These are phyloP conservation scores for Saccharomyces hybrid DNA, from an alignment of 1,139 yeast species.

Conservation along the genomic window DNA sequence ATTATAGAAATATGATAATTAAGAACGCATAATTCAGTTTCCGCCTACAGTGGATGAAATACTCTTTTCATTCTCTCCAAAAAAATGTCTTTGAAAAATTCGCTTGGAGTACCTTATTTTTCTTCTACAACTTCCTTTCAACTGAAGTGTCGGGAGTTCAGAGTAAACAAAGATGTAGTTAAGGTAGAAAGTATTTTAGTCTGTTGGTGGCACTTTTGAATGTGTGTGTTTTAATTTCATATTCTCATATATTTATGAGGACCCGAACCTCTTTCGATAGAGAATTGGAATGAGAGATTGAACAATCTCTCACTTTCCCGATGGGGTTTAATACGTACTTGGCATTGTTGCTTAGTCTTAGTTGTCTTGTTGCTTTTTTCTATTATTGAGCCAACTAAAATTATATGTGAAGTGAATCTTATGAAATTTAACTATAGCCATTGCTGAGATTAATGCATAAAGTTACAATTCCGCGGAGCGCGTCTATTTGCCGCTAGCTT, in stretches of 20 bases:
- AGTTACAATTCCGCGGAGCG: background rate
- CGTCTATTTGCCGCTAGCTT: background rate
- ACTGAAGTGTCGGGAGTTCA: slow-evolving; percentile 84
- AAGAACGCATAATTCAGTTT: background rate
- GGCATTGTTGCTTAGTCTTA: slow-evolving; percentile 16
- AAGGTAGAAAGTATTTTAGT: background rate
- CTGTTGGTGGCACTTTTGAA: background rate
- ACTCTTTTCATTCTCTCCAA: background rate
- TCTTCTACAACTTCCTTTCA: slow-evolving; percentile 32
- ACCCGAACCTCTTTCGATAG: slow-evolving; percentile 18
- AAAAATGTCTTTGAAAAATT: background rate
- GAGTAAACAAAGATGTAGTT: slow-evolving; percentile 36
- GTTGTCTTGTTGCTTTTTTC: slow-evolving; percentile 3
- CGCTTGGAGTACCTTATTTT: background rate
- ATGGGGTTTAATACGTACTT: slow-evolving; percentile 14
- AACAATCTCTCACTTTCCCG: slow-evolving; percentile 7
- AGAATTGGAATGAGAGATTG: slow-evolving; percentile 63
- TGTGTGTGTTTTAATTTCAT: background rate
- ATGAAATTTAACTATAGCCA: background rate
- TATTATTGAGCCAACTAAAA: background rate
- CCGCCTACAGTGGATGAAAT: background rate
- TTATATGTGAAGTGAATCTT: background rate
- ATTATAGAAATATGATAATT: background rate
- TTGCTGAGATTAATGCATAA: background rate
- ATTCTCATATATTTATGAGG: slow-evolving; percentile 11